These are phyloP conservation scores for Zygotorulaspora florentina DNA, from an alignment of 805 yeast genomes.

Conservation along the genomic window DNA sequence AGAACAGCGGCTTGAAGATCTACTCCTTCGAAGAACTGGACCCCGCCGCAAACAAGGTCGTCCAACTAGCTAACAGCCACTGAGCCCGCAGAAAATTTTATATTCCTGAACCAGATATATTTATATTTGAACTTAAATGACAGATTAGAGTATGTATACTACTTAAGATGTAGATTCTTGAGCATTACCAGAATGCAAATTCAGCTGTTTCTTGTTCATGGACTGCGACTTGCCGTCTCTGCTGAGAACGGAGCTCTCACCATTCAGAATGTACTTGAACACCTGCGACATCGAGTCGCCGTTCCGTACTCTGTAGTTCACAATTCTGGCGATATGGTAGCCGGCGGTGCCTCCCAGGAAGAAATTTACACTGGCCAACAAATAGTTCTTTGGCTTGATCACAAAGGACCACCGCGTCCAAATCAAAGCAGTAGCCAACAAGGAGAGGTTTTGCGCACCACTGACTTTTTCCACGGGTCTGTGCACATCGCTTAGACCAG, in stretches of 20 bases:
- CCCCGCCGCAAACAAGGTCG: conserved; percentile 95
- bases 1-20: conserved; percentile 87
- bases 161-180: conserved; percentile 3
- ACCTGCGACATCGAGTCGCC: conserved; percentile 65
- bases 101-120: background rate
- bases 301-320: conserved; percentile 53
- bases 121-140: background rate
- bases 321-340: conserved; percentile 70
- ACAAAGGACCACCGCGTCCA: conserved; percentile 99
- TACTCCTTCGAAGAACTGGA: conserved; percentile 89
- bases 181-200: conserved; percentile 12
- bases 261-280: conserved; percentile 54
- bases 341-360: conserved; percentile 90
- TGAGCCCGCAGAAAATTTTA: background rate
- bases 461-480: conserved; percentile 91
- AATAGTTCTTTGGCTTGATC: conserved; percentile 78
- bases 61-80: conserved; percentile 51
- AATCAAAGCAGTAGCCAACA: conserved; percentile 85
- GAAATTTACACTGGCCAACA: conserved; percentile 90
- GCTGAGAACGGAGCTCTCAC: conserved; percentile 26
- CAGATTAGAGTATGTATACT: background rate
- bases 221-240: conserved; percentile 1
- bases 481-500: conserved; percentile 80
- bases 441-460: conserved; percentile 64
- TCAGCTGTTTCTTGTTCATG: conserved; percentile 7